phyloP scores from a whole-genome alignment of 2,329 filamentous ascomycete species.

The Zymoseptoria passerinii region DNA sequence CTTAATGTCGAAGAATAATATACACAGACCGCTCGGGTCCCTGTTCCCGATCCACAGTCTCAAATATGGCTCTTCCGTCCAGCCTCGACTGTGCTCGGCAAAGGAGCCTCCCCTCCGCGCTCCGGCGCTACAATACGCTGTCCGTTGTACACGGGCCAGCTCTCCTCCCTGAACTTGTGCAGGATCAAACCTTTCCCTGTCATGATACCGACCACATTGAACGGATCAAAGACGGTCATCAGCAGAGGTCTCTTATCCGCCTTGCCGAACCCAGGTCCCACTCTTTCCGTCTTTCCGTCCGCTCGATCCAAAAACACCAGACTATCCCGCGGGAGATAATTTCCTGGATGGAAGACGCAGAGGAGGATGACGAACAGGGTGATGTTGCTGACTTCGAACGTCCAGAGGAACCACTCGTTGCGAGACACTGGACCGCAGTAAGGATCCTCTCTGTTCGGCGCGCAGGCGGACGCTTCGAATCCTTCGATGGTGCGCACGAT shows the following conservation, averaged over 20 bases:
- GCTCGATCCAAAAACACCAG: slow-evolving; percentile 41
- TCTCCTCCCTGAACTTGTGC: slow-evolving; percentile 22
- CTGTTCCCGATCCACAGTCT: too few relatives aligned
- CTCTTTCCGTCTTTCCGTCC: slow-evolving; percentile 44
- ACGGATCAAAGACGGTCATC: slow-evolving; percentile 25
- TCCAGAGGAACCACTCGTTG: slow-evolving; percentile 47
- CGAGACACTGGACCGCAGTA: slow-evolving; percentile 32
- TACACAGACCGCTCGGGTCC: too few relatives aligned
- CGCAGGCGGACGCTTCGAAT: slow-evolving; percentile 24
- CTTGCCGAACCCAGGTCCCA: slow-evolving; percentile 24
- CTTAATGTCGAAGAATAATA: not conserved
- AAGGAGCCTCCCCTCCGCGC: too few relatives aligned
- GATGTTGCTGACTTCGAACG: slow-evolving; percentile 48
- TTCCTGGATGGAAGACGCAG: slow-evolving; percentile 46
- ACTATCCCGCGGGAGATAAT: slow-evolving; percentile 41
- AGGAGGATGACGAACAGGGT: slow-evolving; percentile 43
- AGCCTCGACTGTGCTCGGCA: too few relatives aligned
- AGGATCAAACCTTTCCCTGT: slow-evolving; percentile 18
- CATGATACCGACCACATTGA: slow-evolving; percentile 20
- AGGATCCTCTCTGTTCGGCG: slow-evolving; percentile 4
- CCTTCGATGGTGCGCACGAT: slow-evolving; percentile 48
- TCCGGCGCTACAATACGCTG: not conserved
- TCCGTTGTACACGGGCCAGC: slow-evolving; percentile 16
- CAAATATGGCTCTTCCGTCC: too few relatives aligned
- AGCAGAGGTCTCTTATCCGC: slow-evolving; percentile 20